Evolutionary conservation across 2,329 filamentous ascomycete genomes (phyloP), one percentile per base, ranked within the genome.

Genomic region (Blastomyces silverae): DNA sequence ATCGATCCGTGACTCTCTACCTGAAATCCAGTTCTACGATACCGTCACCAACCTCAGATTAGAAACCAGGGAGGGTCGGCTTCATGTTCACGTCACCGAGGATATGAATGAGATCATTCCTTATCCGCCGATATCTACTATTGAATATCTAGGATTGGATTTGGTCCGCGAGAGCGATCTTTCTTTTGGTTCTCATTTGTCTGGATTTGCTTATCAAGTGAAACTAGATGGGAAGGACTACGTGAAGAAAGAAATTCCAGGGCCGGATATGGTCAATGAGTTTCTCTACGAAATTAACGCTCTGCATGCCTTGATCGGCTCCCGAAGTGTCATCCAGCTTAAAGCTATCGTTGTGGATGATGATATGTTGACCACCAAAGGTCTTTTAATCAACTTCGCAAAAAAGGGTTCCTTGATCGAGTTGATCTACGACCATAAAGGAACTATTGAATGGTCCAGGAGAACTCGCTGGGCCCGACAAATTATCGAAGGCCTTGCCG

Each of bases 171-270:
- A 97, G 74, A 85, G 84, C 60, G 86, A 91, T 48, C 81, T 99
- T 46, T 82, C 86, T 53, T 97, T 99, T 71, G 90, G 95, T 69
- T 90, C 91, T 0, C 94, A 99, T 79, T 86, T 97, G 75, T 97
- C 93, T 28, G 94, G 94, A 1, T 99, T 97, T 74, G 94, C 97
- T 22, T 99, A 97, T 82, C 96, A 95, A 75, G 91, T 99, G 64
- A 83, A 80, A 17, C 85, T 92, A 46, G 81, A 85, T 65, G 87
- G 85, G 11, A 79, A 83, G 65, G 80, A 86, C 1, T 88, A 92
- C 71, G 96, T 99, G 78, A 97, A 97, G 77, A 99, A 99, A 76
- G 94, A 99, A 73, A 97, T 99, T 20, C 94, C 94, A 0, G 92
- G 93, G 0, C 93, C 92, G 1, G 93, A 97, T 71, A 94, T 91